Evolutionary conservation across 495 filamentous ascomycete genomes (phyloP), one percentile per base, ranked within the genome.

Genomic region (Physcia stellaris): DNA sequence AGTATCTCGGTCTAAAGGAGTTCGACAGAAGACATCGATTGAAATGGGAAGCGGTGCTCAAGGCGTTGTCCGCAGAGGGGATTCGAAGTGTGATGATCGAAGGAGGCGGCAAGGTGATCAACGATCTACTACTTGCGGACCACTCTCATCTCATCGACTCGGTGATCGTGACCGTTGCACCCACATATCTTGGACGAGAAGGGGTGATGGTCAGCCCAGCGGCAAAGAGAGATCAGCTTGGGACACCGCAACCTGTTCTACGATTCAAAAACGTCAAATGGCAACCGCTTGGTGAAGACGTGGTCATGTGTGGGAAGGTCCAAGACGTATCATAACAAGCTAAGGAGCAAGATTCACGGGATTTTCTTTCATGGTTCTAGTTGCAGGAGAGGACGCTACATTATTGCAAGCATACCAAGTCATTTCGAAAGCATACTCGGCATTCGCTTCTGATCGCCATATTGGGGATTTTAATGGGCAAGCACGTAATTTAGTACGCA

Each of bases 21-120:
- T 69, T 65, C 40, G 67, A 66, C 36, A 59, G 62, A 22, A 54
- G 62, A 36, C 66, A 60, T 62, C 57, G 64, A 35, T 45, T 77
- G 24, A 52, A 60, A 4, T 92, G 85, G 85, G 59, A 58, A 30
- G 61, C 61, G 27, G 64, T 93, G 17, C 56, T 90, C 9, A 54
- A 57, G 24, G 63, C 61, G 16, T 51, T 88, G 11, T 57, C 56
- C 33, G 57, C 58, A 6, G 64, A 80, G 41, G 78, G 79, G 0
- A 60, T 92, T 40, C 62, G 67, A 18, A 88, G 83, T 47, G 68
- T 94, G 20, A 94, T 93, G 86, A 67, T 94, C 27, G 86, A 94
- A 57, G 86, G 86, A 0, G 86, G 86, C 12, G 85, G 73, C 3
- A 68, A 67, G 15, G 72, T 94, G 33, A 78, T 93, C 47, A 83